Base-by-base conservation (phyloP, 2,329 filamentous ascomycete genomes). In the Chrysoporthe cubensis region DNA sequence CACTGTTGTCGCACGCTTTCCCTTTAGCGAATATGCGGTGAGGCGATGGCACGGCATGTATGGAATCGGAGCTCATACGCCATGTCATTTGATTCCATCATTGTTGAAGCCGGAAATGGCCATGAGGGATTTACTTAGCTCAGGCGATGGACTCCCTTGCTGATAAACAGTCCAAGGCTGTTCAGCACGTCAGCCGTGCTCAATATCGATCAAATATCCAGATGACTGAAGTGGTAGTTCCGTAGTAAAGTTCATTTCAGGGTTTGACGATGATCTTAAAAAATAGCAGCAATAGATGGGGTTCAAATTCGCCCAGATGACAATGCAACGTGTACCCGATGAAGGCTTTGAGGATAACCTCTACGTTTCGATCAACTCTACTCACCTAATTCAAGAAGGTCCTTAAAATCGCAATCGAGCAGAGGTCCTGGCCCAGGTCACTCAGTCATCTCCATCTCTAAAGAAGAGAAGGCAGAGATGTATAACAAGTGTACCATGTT, bases 21-120 rank as follows among this genome's bases (percentile, higher is more conserved):
- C 50, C 37, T 57, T 68, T 67, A 69, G 67, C 67, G 67, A 69
- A 56, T 52, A 54, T 66, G 64, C 64, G 66, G 61, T 52, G 56
- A 32, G 40, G 26, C 26, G 59, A 59, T 58, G 21, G 21, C 50
- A 59, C 40, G 40, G 54, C 60, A n/a, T 60, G 16, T 40, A 50
- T 50, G 32, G 14, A 50, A 16, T 44, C 52, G 8, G 16, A 56
- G 54, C 9, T 43, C 42, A 61, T 48, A 21, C 46, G 48, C 46
- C 43, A 59, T 56, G 43, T 66, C 67, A 66, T 46, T 58, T 61
- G 60, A 52, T n/a, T 5, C 13, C 40, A 11, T 54, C 48, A 34
- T 57, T 42, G 7, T 34, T 32, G n/a, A 21, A 13, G 14, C 3
- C 14, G 16, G 21, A 42, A 5, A 42, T 54, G 18, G 16, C 13